Evolutionary conservation across 306 rosid species (phyloP), one percentile per base, ranked within the genome.

Genomic region (Glycyrrhiza uralensis): DNA sequence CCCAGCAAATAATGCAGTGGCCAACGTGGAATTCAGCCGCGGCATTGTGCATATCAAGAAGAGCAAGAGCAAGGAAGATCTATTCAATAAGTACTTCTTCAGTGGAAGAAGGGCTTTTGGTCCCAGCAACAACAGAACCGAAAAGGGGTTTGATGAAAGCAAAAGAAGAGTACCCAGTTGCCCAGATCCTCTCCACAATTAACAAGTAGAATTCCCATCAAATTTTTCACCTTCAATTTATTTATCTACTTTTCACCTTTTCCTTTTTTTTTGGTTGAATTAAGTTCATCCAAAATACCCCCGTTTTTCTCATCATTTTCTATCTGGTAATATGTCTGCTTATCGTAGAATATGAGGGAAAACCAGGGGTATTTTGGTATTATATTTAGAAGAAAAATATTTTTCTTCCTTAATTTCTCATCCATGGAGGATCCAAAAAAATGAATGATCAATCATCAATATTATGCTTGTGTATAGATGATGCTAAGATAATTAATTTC

Each of bases 131-230:
- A 60, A 71, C 81, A 60, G 12, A 58, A 77, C 76, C 1, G 72
- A 67, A 14, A 77, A 74, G 38, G 85, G 76, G 4, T 86, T 91
- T 41, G 83, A 73, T 47, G 91, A 89, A 4, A 82, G 29, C 74
- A 91, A 94, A 82, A 80, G 98, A 83, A 84, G 69, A 79, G 89
- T 94, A 12, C 97, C 98, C 76, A 94, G 91, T 55, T 94, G 97
- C 82, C 98, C 98, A 77, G 98, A 94, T 94, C 94, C 96, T 86
- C 97, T 94, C 76, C 98, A 94, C 83, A 94, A 94, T 90, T 85
- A 83, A 87, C 81, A 65, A 74, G 80, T 80, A 61, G 60, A 58
- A 44, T 78, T 75, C 69, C 46, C 39, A 41, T 75, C 55, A 13
- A 62, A n/a, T 11, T 59, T 29, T 55, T 73, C 59, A 6, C 58